Percentiles rank a stretch among this genome's conserved stretches.
Evolutionary conservation across 2,329 filamentous ascomycete genomes (phyloP).

Genomic region (Coniochaeta sp.): DNA sequence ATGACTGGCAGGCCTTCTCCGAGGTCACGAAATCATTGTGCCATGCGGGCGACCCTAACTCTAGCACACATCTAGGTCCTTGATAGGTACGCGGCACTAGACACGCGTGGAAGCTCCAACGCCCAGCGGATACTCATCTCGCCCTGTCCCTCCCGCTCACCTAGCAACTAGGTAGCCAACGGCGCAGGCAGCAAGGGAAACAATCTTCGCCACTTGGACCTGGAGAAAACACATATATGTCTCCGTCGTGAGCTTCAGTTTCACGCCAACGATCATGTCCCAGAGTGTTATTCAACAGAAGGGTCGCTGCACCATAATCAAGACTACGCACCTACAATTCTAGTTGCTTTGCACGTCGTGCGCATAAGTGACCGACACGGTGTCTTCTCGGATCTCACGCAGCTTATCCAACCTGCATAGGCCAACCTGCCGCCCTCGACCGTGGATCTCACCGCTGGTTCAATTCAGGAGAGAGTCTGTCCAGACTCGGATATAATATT

Average conservation of each 20-base stretch:
- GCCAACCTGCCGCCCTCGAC: neutral
- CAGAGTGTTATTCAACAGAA: neutral
- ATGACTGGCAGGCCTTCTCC: neutral
- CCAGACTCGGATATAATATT: neutral
- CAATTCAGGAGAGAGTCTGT: neutral
- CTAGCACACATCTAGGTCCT: neutral
- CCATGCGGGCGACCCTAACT: neutral
- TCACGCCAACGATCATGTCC: neutral
- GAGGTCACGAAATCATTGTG: neutral
- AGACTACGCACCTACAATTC: neutral
- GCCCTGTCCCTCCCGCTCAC: neutral
- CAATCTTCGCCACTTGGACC: neutral
- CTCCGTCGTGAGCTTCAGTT: neutral
- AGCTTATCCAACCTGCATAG: neutral
- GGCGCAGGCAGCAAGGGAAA: neutral
- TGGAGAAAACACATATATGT: constrained; percentile 2
- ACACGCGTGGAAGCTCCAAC: neutral
- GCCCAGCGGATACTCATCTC: neutral
- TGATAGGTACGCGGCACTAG: neutral
- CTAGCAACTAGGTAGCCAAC: neutral
- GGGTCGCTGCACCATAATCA: neutral
- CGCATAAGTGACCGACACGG: neutral
- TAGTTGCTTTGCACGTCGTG: neutral
- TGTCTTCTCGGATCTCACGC: neutral
- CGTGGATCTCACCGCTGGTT: constrained; percentile 1